Base-by-base conservation (phyloP, 495 filamentous ascomycete genomes). In the Collariella sp. region DNA sequence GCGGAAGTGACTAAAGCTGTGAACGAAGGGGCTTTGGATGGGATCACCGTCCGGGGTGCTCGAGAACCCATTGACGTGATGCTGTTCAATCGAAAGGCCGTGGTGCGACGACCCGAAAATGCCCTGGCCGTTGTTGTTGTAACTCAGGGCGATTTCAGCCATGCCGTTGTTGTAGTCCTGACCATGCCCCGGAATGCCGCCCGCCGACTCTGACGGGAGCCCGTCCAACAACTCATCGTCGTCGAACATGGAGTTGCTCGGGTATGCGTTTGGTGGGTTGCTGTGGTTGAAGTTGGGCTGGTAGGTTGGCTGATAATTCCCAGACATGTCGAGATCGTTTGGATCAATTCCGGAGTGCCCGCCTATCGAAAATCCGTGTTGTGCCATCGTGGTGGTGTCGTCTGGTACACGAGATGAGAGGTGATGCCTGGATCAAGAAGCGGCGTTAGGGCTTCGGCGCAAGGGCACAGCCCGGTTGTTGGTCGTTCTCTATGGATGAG, bases 1-100 rank as follows among this genome's bases (percentile, higher is more conserved):
- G 24, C 78, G 76, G 63, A 84, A 88, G 57, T 88, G 86, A 12
- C 79, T 75, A 70, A 89, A 91, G 61, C 79, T 83, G 45, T 88
- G 80, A 23, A 85, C 77, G 58, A 90, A 96, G 0, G 90, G 90
- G 62, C 88, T 94, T 60, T 88, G 84, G 55, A 94, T 90, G 5
- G 89, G 89, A 42, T 85, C 83, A 20, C 87, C 87, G 43, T 95
- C 90, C 7, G 89, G 90, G 3, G 89, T 95, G 60, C 84, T 85
- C 24, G 90, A 95, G 67, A 82, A 95, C 31, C 87, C 82, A 26
- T 83, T 85, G 63, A 86, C 79, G 29, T 83, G 79, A 20, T 64
- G 62, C 44, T 78, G 74, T n/a, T 76, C 73, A 48, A 77, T 70
- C 5, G 62, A 71, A 50, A 77, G 63, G 34, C 71, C 67, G 40